Evolutionary conservation across 192 early-diverging fungal species (phyloP), one percentile per base, ranked within the genome.

Genomic region (Coemansia sp.): DNA sequence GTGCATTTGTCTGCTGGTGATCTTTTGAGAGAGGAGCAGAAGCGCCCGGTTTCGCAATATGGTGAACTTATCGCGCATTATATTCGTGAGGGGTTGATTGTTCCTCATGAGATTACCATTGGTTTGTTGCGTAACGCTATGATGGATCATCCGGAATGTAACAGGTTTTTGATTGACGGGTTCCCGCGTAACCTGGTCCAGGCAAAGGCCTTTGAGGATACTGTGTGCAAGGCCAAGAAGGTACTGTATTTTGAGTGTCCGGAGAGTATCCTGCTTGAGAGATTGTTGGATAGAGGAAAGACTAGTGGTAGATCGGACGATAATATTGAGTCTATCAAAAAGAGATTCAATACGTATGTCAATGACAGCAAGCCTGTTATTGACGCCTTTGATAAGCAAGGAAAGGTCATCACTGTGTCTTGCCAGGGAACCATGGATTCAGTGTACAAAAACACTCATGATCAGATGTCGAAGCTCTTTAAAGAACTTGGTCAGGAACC

Each of bases 1-100:
- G 92, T 94, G 14, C 97, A 98, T 59, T 83, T 99, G 55, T 97
- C 94, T 31, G 97, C 96, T 48, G 97, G 97, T 45, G 97, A 98
- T 74, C 85, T 99, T 16, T 84, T 99, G 31, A 91, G 97, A 52
- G 95, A 85, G 25, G 97, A 99, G 70, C 92, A 93, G 67, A 80
- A 91, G 64, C 89, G 93, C 34, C 66, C 77, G 20, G 89, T 86
- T 14, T 96, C 94, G 12, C 83, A 92, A 58, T 92, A 92, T 75
- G 96, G 95, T 49, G 92, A 94, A 60, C 75, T 98, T 58, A 99
- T 99, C 80, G 89, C 89, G 61, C 89, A 80, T 49, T 94, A 90
- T 71, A 98, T 99, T 68, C 90, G 88, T 42, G 94, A 96, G 64
- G 97, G 97, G 31, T 71, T 92, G 64, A 98, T 98, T 75, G 97